These are phyloP conservation scores for Fusarium staphyleae DNA, from an alignment of 2,329 filamentous ascomycete genomes.

Conservation along the genomic window DNA sequence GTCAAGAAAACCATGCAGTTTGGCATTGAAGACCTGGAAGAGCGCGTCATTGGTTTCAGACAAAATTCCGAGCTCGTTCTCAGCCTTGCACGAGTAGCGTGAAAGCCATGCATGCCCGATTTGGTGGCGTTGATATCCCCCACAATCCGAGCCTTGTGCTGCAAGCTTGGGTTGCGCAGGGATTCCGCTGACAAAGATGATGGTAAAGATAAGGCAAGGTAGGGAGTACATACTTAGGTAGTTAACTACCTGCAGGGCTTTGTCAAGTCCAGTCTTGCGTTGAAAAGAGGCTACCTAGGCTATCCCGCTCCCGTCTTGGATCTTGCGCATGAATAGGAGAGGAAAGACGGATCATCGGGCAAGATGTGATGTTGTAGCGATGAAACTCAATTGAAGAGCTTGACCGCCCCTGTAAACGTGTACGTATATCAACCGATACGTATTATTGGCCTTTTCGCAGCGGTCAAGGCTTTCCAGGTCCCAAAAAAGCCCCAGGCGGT, in stretches of 20 bases:
- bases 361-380: background rate
- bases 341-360: background rate
- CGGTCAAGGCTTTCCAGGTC: slow-evolving; percentile 10
- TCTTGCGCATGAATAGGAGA: too few relatives aligned
- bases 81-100: slow-evolving; percentile 23
- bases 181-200: slow-evolving; percentile 10
- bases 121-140: too few relatives aligned
- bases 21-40: slow-evolving; percentile 13
- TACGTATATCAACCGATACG: background rate
- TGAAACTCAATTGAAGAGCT: slow-evolving; percentile 6
- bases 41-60: slow-evolving; percentile 34
- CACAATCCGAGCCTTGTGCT: slow-evolving; percentile 26
- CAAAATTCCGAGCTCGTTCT: slow-evolving; percentile 3
- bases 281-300: too few relatives aligned
- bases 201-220: slow-evolving; percentile 4
- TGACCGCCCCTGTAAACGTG: slow-evolving; percentile 4
- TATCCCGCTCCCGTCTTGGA: background rate
- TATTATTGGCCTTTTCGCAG: background rate
- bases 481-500: background rate
- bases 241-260: too few relatives aligned
- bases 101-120: too few relatives aligned
- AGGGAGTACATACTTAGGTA: too few relatives aligned
- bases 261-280: background rate
- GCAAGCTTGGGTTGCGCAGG: background rate
- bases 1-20: slow-evolving; percentile 3